These are phyloP conservation scores for Nicotiana paniculata DNA, from an alignment of 257 asterid genomes.

Conservation along the genomic window DNA sequence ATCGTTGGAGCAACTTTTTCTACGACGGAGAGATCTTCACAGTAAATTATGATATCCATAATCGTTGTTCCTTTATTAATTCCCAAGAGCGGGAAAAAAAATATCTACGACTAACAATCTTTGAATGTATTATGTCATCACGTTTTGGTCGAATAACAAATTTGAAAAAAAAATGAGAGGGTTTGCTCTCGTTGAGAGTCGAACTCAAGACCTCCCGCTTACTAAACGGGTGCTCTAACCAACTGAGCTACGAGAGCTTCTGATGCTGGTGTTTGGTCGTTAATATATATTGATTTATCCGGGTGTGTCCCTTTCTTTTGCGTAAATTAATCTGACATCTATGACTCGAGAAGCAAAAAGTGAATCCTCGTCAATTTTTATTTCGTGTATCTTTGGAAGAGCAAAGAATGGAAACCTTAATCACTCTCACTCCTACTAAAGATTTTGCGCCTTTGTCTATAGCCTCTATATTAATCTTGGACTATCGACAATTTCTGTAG, in stretches of 20 bases:
- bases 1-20: neutral
- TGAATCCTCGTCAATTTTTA: neutral
- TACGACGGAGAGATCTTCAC: neutral
- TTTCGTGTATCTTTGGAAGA: neutral
- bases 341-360: neutral
- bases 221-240: conserved; percentile 99
- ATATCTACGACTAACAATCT: neutral
- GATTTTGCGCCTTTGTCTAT: no score
- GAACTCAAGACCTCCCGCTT: conserved; percentile 99
- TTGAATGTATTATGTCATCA: neutral
- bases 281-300: no score
- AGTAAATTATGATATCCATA: neutral
- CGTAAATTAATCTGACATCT: neutral
- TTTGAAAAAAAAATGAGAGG: neutral
- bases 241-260: conserved; percentile 85
- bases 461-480: no score
- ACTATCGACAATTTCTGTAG: no score
- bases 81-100: neutral
- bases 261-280: no score
- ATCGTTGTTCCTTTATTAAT: neutral
- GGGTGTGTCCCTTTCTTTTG: no score
- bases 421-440: neutral
- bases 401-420: neutral
- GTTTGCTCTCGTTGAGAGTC: conserved; percentile 20
- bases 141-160: no score